Conservation (phyloP, 2,329 filamentous ascomycete genomes). For the Colletotrichum nymphaeae region DNA sequence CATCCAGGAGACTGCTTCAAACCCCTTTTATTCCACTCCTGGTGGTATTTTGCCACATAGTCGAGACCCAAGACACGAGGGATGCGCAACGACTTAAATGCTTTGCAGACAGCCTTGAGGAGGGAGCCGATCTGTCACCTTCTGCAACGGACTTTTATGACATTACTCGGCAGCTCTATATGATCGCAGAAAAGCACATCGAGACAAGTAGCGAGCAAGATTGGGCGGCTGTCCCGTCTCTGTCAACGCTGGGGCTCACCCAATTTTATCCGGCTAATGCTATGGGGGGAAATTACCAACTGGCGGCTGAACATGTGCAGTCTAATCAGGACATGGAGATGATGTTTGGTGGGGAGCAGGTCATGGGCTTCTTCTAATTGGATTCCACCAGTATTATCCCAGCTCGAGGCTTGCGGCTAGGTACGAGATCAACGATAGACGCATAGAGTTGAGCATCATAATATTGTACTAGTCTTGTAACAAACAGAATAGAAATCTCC, state of each 20-base stretch:
- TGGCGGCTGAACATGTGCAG: not conserved
- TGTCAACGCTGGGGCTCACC: not conserved
- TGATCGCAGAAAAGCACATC: not conserved
- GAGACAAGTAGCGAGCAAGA: not conserved
- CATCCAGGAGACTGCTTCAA: not conserved
- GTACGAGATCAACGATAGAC: too few relatives aligned
- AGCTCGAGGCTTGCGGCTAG: too few relatives aligned
- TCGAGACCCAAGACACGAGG: not conserved
- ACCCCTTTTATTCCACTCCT: slow-evolving; percentile 5
- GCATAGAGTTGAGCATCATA: too few relatives aligned
- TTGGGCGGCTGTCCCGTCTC: not conserved
- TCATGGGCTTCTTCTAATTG: not conserved
- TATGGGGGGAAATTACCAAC: not conserved
- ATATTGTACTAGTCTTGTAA: too few relatives aligned
- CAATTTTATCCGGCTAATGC: not conserved
- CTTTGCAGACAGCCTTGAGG: not conserved
- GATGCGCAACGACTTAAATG: not conserved
- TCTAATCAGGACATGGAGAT: not conserved
- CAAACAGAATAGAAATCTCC: too few relatives aligned
- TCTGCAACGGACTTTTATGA: not conserved
- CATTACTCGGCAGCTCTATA: not conserved
- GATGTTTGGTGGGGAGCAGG: slow-evolving; percentile 4
- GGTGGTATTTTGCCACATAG: slow-evolving; percentile 7
- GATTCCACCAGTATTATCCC: not conserved
- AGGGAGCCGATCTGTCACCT: not conserved